Evolutionary conservation across 257 asterid species (phyloP), one percentile per base, ranked within the genome.

Genomic region (Capsicum baccatum): DNA sequence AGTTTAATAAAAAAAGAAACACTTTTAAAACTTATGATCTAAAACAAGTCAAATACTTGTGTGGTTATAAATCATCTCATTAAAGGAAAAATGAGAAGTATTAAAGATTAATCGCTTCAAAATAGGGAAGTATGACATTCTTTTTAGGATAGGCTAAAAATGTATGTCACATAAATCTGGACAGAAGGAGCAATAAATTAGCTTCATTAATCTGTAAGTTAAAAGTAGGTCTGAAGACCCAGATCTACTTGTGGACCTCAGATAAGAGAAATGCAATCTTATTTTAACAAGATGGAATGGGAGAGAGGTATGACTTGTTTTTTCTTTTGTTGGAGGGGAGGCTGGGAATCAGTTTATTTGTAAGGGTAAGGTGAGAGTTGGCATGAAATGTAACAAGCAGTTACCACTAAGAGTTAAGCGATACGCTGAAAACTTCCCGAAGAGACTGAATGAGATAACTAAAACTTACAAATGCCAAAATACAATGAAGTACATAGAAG

Each of bases 181-280:
- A 68, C 9, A 17, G 13, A 6, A 37, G 21, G 76, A 68, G 52
- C 37, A 16, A 42, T 16, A 21, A 14, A 74, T 10, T 52, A 74
- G 81, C 47, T 52, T 19, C 81, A 76, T 52, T 52, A 52, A n/a
- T 7, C 17, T 9, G 81, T 13, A 76, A 52, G 81, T 7, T 76
- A 52, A 71, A 71, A 76, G 81, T 52, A 52, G 81, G 81, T 76
- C 6, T 6, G 62, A 52, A 50, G 81, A 52, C 63, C n/a, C 81
- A 76, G 26, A 50, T 74, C 44, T 50, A 74, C 47, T 74, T 50
- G 39, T 74, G 80, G 80, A 19, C 60, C 60, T 74, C 80, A 39
- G 78, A 69, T 48, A 74, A 59, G 80, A 76, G 62, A 76, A 76
- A 76, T 21, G 62, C 66, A 54, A 78, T 78, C 64, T 54, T 78